Percentiles rank a stretch among this genome's conserved stretches.
phyloP scores from a whole-genome alignment of 1,139 yeast species.

The Protomyces pachydermus region DNA sequence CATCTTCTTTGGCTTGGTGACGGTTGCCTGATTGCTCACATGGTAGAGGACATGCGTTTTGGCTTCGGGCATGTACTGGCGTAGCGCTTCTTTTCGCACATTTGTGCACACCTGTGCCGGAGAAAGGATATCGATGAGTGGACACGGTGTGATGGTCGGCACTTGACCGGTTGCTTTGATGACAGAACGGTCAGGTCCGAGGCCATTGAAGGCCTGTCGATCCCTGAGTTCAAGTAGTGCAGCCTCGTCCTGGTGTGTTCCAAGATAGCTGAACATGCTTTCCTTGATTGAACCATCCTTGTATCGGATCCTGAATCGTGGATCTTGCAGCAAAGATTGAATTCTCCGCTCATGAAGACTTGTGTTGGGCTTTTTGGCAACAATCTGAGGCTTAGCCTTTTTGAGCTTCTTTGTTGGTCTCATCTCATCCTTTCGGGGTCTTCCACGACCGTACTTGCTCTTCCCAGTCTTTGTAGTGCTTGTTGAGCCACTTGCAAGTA shows the following conservation, averaged over 20 bases:
- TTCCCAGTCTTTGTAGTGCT: neutral
- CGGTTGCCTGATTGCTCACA: neutral
- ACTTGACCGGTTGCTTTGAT: neutral
- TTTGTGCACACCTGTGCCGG: neutral
- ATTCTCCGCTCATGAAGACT: neutral
- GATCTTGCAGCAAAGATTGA: neutral
- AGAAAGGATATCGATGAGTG: neutral
- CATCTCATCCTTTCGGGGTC: neutral
- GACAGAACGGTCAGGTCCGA: neutral
- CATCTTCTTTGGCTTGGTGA: neutral
- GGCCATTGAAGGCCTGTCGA: neutral
- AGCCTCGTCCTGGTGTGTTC: neutral
- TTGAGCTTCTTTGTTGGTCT: neutral
- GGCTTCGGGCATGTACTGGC: neutral
- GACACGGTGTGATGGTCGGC: neutral
- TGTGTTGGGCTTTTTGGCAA: neutral
- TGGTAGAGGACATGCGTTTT: neutral
- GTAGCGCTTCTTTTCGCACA: neutral
- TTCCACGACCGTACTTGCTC: neutral
- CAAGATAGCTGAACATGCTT: neutral
- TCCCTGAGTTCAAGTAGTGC: neutral
- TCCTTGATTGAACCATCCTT: neutral
- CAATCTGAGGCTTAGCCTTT: neutral
- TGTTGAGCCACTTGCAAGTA: too few species aligned
- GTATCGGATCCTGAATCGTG: neutral